Evolutionary conservation across 805 yeast genomes (phyloP), one percentile per base, ranked within the genome.

Genomic region (Sugiyamaella floridensis): DNA sequence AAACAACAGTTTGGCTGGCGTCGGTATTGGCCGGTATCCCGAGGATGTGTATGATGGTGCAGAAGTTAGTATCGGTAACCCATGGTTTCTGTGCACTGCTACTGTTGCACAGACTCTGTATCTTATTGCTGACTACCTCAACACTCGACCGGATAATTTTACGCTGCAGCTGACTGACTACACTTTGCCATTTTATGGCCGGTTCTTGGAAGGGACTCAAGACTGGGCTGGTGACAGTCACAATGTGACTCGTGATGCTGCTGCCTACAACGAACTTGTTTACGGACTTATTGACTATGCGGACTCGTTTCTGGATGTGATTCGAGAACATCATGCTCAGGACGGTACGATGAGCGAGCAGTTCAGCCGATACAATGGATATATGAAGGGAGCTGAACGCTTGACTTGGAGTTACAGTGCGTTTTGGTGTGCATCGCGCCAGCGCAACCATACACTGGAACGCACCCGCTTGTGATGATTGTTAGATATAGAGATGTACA

Each of bases 321-420:
- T 80, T 42, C 67, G 72, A 55, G 70, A 69, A 26, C 84, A 80
- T 60, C 57, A 63, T 9, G 86, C 79, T 60, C 70, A 68, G 50
- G 78, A 80, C 16, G 95, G 95, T 2, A 78, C 76, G 50, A 82
- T 92, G 81, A 83, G 90, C 62, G 98, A 92, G 69, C 97, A 92
- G 64, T 88, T 89, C 67, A 88, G 86, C 69, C 81, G 78, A 62
- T 77, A 82, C 61, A 80, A 77, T 43, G 98, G 98, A 0, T 89
- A 69, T 66, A 80, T 89, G 85, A 85, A 83, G 67, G 98, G 98
- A 6, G 98, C 98, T 0, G 69, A 71, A 51, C 80, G 86, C 60
- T 77, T 92, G 60, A 90, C 97, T 4, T 92, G 98, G 98, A 85
- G 95, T 55, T 88, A 88, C 65, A 80, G 89, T 32, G 77, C 95